phyloP scores from a whole-genome alignment of 164 flowering plant species.

The Aristolochia fimbriata region DNA sequence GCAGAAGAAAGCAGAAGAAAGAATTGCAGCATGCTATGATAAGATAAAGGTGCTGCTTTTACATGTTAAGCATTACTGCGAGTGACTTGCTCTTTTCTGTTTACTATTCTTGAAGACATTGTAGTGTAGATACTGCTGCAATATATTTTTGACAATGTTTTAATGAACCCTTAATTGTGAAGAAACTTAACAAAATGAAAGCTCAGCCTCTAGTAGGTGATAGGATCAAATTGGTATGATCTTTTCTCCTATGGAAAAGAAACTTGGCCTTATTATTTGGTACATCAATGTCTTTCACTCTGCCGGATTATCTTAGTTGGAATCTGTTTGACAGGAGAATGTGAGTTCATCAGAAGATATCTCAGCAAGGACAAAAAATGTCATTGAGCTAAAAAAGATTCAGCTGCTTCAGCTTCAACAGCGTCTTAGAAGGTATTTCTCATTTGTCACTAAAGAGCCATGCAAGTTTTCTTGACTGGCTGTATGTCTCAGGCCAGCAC shows the following conservation, averaged over 20 bases:
- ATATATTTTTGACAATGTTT: no score
- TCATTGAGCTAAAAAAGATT: constrained; percentile 94
- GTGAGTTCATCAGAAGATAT: constrained; percentile 89
- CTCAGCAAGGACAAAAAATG: constrained; percentile 89
- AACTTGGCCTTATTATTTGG: no score
- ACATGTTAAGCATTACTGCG: not conserved
- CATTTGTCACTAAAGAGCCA: not conserved
- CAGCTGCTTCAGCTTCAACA: constrained; percentile 86
- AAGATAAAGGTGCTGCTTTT: constrained; percentile 56
- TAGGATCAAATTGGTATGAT: not conserved
- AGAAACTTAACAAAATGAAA: no score
- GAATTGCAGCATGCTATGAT: constrained; percentile 40
- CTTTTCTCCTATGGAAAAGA: not conserved
- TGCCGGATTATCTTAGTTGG: not conserved
- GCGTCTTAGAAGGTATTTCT: constrained; percentile 58
- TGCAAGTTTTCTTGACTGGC: no score
- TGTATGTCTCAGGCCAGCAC: no score
- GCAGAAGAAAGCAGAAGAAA: constrained; percentile 59
- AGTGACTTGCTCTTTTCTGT: no score
- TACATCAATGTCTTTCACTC: not conserved
- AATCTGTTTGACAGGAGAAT: constrained; percentile 40
- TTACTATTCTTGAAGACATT: no score
- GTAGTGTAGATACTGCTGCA: no score
- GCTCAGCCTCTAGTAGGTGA: no score
- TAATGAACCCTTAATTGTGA: no score